Base-by-base conservation (phyloP, 306 rosid species). In the Pachyrhizus erosus region DNA sequence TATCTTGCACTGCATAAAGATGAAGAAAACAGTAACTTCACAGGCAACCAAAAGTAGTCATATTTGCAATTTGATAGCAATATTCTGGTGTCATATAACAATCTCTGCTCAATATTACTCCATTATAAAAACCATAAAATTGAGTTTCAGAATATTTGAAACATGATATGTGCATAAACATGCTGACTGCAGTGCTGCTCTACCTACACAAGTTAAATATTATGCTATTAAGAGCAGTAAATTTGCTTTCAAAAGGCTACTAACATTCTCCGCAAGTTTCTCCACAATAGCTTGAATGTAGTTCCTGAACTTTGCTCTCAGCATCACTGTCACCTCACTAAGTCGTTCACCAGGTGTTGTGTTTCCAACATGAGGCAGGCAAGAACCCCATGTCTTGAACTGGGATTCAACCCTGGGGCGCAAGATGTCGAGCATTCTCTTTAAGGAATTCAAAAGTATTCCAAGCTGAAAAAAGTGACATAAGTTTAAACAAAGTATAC, bases 271-370 rank as follows among this genome's bases (percentile, higher is more conserved):
- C 13, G 80, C 85, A 5, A 96, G 97, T 78, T 92, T 96, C 86
- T 96, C 99, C 80, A 94, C 97, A 7, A 91, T 90, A 54, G 97
- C 97, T 81, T 93, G 99, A 37, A 96, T 18, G 82, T 94, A 91
- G 79, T 90, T 94, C 89, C 98, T 89, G 75, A 96, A 96, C 87
- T 96, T 96, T 2, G 99, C 92, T 81, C 99, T 92, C 77, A 94
- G 87, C 98, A 96, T 96, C 81, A 96, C 99, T 2, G 99, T 91
- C 61, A 96, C 99, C 88, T 96, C 99, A 67, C 98, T 96, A 55
- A 96, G 98, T 81, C 94, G 90, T 85, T 96, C 99, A 71, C 98
- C 99, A 60, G 99, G 98, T 78, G 88, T 87, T 42, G 90, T 80
- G 67, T 84, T 92, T 87, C 98, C 97, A 76, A 89, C 92, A 80